Evolutionary conservation across 2,329 filamentous ascomycete species (phyloP), one percentile per base, ranked within the genome.

Genomic region (Lasiodiplodia citricola): DNA sequence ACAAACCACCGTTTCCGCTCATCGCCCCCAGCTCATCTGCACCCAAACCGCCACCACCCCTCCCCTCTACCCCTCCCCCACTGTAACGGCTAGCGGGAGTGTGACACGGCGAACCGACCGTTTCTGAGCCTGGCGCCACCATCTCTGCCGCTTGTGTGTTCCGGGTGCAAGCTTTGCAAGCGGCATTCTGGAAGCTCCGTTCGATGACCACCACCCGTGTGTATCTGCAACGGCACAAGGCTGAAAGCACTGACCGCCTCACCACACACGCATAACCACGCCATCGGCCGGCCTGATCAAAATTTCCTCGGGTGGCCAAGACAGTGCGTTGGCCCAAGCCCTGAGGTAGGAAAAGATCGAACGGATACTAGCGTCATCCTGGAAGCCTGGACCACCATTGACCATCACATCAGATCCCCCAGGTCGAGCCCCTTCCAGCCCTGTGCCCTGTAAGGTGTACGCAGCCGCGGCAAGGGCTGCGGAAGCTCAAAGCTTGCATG

Each of bases 401-500:
- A 44, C 64, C 58, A 63, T 63, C 58, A 50, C 58, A 63, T 66
- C 50, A 66, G 64, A 66, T 66, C 62, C 64, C 62, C 64, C 52
- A 57, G 52, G 18, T 38, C 41, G 28, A 52, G 62, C 62, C 51
- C 37, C 64, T 37, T 47, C 52, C 64, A 66, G 52, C 64, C 64
- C 52, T 66, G 64, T 56, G 64, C 64, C 64, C 64, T 66, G 64
- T 56, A 57, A 66, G 64, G 38, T 56, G 23, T 66, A 66, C 56
- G 64, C 64, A 66, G 28, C 64, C 64, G 64, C 64, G 64, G 64
- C 64, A 66, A 66, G 64, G 64, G 64, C 52, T 66, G 64, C 25
- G 64, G 64, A 56, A 66, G 64, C 64, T 66, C 56, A 57, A 66
- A 57, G 54, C 64, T 66, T 66, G 64, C 64, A 66, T 66, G 54